Evolutionary conservation across 2,329 filamentous ascomycete genomes (phyloP).

Genomic region (Bipolaris bicolor): DNA sequence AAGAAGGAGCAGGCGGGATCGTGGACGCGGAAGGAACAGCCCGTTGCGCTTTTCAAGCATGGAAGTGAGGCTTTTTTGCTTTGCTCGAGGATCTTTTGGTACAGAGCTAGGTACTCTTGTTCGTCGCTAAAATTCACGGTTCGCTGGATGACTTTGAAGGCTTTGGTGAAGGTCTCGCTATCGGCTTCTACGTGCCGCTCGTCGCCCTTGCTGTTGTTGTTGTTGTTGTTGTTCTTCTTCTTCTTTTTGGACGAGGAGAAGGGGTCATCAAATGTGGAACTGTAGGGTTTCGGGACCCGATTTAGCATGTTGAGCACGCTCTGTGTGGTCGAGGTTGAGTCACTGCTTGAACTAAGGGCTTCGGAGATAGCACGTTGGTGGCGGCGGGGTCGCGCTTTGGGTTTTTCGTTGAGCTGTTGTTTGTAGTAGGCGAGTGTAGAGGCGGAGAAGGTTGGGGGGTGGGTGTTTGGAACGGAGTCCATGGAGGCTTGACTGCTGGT

Average conservation of each 20-base stretch:
- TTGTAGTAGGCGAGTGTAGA: conserved; percentile 28
- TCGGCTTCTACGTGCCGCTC: conserved; percentile 28
- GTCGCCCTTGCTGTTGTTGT: not conserved
- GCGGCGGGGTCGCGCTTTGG: conserved; percentile 19
- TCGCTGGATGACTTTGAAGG: conserved; percentile 19
- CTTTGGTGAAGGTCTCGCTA: conserved; percentile 22
- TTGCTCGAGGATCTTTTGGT: too few relatives aligned
- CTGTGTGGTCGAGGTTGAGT: conserved; percentile 16
- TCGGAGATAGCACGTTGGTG: conserved; percentile 8
- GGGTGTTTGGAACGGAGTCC: conserved; percentile 1
- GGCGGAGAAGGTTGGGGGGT: conserved; percentile 14
- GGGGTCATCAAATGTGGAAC: conserved; percentile 19
- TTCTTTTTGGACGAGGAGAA: conserved; percentile 21
- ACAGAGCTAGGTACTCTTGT: not conserved
- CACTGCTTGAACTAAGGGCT: conserved; percentile 17
- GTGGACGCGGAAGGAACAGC: too few relatives aligned
- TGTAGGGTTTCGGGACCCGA: conserved; percentile 29
- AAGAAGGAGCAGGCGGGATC: too few relatives aligned
- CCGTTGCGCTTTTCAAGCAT: too few relatives aligned
- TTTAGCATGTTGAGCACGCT: conserved; percentile 33
- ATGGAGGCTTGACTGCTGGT: conserved; percentile 7
- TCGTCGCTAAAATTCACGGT: conserved; percentile 41
- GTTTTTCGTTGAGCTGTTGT: conserved; percentile 22
- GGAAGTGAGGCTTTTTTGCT: too few relatives aligned
- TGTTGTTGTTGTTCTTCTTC: not conserved